phyloP scores from a whole-genome alignment of 768 basidiomycete genomes.

The Sporobolomyces phaffii region DNA sequence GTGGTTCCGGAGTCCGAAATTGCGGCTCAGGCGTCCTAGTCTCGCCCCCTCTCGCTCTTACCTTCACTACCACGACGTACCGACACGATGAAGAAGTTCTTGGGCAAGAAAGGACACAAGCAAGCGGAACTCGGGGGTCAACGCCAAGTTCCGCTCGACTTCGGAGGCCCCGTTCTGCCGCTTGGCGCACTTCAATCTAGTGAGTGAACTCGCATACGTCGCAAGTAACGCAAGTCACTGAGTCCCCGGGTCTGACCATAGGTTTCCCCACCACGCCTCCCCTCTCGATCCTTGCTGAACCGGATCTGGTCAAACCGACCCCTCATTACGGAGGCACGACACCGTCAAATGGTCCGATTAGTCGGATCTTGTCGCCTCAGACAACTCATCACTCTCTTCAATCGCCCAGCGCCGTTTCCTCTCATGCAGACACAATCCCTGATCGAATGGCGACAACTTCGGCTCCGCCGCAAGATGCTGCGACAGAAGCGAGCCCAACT shows the following conservation, averaged over 20 bases:
- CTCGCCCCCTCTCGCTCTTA: neutral
- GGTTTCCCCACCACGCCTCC: neutral
- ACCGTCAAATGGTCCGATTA: too few relatives aligned
- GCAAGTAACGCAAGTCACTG: too few relatives aligned
- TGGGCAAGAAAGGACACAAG: conserved; percentile 14
- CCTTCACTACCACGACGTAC: neutral
- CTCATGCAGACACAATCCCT: too few relatives aligned
- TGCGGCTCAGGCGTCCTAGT: neutral
- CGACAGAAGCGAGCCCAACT: too few relatives aligned
- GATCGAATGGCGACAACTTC: too few relatives aligned
- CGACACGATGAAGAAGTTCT: conserved; percentile 27
- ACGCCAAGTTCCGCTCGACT: neutral
- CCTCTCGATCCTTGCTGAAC: too few relatives aligned
- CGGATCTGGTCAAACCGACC: conserved; percentile 1
- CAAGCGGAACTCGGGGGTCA: neutral
- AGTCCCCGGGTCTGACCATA: neutral
- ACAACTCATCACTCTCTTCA: too few relatives aligned
- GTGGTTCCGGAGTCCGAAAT: neutral
- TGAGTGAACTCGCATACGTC: neutral
- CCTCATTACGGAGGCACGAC: neutral
- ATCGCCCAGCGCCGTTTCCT: too few relatives aligned
- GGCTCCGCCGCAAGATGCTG: too few relatives aligned
- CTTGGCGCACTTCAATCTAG: neutral
- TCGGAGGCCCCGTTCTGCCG: conserved; percentile 11
- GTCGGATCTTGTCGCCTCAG: too few relatives aligned